Base-by-base conservation (phyloP, 768 basidiomycete genomes). In the Lactarius sanguifluus region DNA sequence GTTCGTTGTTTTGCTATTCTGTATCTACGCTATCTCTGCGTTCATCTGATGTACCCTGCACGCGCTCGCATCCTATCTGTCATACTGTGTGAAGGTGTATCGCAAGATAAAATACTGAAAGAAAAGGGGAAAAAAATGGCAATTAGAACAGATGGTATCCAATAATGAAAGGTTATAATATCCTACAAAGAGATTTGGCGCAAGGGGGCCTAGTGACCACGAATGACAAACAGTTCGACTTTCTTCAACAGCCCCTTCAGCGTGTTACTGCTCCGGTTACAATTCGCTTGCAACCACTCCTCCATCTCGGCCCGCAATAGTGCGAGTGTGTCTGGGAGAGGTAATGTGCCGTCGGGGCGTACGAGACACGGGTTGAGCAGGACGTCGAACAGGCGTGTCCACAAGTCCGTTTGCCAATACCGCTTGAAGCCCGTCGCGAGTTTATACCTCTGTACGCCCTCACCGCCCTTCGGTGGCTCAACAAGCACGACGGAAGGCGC, bases 401-500 rank as follows among this genome's bases (percentile, higher is more conserved):
- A 96, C 28, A 96, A 76, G 28, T 92, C 90, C 55, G 81, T 84
- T 77, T 98, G 95, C 94, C 97, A 98, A 76, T 99, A 99, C 66
- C 97, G 83, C 74, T 94, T 94, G 72, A 96, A 82, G n/a, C 90
- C 85, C 34, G 88, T 86, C 18, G 85, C 80, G 60, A 94, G 84
- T 80, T 85, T 89, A 79, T 87, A 84, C 64, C 82, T 62, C 25
- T 50, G 32, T 25, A 18, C 30, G 12, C 50, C 41, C 28, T 9
- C 78, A 2, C 71, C 71, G 5, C 66, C 70, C 50, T 74, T 73
- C 55, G 75, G 76, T 2, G 76, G 75, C 3, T 74, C 69, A 18
- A 78, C 74, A 2, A 75, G 72, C 36, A 74, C 77, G 56, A 89
- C 79, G 10, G 87, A 81, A 66, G 83, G 82, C 15, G 85, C 85